Evolutionary conservation across 2,329 filamentous ascomycete species (phyloP).

Genomic region (Colletotrichum agaves): DNA sequence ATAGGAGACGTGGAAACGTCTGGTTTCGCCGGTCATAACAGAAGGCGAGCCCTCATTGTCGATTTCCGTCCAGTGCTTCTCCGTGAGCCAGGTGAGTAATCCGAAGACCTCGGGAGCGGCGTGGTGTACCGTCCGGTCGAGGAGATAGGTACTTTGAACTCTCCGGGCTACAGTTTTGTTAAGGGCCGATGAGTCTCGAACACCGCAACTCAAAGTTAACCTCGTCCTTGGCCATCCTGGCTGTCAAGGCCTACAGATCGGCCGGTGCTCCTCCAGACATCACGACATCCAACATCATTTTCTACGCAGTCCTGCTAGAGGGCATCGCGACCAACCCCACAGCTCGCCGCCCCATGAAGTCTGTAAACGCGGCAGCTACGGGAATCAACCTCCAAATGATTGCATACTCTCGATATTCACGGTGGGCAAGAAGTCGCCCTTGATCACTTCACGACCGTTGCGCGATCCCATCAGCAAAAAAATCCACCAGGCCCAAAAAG

Average conservation of each 20-base stretch:
- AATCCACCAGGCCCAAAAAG: constrained; percentile 29
- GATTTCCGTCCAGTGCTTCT: background rate
- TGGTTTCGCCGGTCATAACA: background rate
- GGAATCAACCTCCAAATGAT: background rate
- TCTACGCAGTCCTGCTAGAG: background rate
- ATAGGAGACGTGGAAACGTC: background rate
- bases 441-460: background rate
- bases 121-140: background rate
- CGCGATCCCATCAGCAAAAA: background rate
- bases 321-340: background rate
- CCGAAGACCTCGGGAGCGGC: background rate
- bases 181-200: background rate
- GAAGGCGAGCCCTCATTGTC: background rate
- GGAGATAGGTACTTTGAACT: background rate
- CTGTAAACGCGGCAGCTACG: background rate
- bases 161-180: constrained; percentile 1
- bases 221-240: constrained; percentile 13
- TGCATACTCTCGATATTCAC: too few relatives aligned
- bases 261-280: background rate
- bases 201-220: constrained; percentile 6
- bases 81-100: background rate
- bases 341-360: background rate
- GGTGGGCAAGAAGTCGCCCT: background rate
- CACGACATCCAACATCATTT: background rate
- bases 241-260: background rate